Percentiles rank a stretch among this genome's conserved stretches.
phyloP scores from a whole-genome alignment of 768 basidiomycete genomes.

The Xanthoconium stramineum region DNA sequence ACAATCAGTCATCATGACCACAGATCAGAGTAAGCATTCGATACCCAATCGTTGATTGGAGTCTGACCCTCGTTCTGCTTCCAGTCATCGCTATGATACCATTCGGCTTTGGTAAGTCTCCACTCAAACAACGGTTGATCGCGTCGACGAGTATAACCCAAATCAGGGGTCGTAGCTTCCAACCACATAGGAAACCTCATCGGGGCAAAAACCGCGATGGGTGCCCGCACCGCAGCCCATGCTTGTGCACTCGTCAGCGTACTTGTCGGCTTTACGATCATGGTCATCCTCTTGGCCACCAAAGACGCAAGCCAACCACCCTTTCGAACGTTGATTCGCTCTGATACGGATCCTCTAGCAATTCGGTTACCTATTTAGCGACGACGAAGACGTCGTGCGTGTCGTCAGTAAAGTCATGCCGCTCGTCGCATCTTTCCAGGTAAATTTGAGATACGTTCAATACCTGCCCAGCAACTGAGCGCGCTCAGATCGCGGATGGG shows the following conservation, averaged over 20 bases:
- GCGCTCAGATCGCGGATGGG: slow-evolving; percentile 46
- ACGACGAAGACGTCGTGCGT: slow-evolving; percentile 51
- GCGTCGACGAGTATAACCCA: background rate
- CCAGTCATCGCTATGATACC: slow-evolving; percentile 71
- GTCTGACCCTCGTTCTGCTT: background rate
- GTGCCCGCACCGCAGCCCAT: slow-evolving; percentile 58
- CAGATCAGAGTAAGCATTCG: slow-evolving; percentile 58
- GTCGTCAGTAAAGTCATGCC: slow-evolving; percentile 52
- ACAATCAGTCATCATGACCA: slow-evolving; percentile 78
- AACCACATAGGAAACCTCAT: slow-evolving; percentile 72
- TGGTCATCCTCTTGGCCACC: slow-evolving; percentile 52
- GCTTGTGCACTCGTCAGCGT: slow-evolving; percentile 64
- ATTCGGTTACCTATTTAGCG: slow-evolving; percentile 67
- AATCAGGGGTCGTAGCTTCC: slow-evolving; percentile 61
- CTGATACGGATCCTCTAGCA: slow-evolving; percentile 30
- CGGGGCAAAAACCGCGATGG: slow-evolving; percentile 49
- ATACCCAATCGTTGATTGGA: background rate
- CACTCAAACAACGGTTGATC: background rate
- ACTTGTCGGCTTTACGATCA: slow-evolving; percentile 53
- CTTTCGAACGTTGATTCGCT: background rate
- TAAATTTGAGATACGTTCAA: slow-evolving; percentile 7
- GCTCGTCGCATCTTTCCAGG: slow-evolving; percentile 54
- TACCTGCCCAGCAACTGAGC: background rate
- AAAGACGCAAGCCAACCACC: slow-evolving; percentile 46
- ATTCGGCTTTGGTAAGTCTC: slow-evolving; percentile 56